Evolutionary conservation across 257 asterid species (phyloP).

Genomic region (Ocimum tenuiflorum): DNA sequence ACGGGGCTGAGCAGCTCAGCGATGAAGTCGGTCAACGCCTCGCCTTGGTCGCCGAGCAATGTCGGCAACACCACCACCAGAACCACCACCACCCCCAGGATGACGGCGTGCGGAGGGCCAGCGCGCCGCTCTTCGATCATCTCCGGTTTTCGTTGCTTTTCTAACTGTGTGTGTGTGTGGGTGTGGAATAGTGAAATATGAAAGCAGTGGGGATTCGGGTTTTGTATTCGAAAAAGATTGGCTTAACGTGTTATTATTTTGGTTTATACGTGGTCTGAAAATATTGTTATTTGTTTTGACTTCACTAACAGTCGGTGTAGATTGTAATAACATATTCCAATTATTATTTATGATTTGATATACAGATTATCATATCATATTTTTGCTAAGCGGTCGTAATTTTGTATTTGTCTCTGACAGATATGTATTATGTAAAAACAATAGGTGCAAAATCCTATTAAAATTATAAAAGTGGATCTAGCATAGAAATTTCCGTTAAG

Average conservation of each 20-base stretch:
- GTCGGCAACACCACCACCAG: constrained; percentile 52
- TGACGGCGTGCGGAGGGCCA: constrained; percentile 73
- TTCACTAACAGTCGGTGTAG: background rate
- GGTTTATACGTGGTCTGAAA: no score
- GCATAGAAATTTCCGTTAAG: background rate
- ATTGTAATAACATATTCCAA: no score
- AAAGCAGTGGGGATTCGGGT: no score
- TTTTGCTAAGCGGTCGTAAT: no score
- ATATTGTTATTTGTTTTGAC: no score
- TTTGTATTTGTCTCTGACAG: background rate
- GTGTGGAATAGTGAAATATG: no score
- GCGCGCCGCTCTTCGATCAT: constrained; percentile 75
- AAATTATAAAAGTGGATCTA: background rate
- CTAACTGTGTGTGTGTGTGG: background rate
- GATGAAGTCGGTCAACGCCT: constrained; percentile 70
- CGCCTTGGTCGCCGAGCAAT: constrained; percentile 70
- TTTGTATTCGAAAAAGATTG: no score
- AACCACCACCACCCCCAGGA: constrained; percentile 62
- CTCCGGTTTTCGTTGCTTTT: background rate
- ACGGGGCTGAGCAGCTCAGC: constrained; percentile 73
- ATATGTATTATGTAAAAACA: background rate
- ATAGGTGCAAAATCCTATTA: background rate
- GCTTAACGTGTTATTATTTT: no score
- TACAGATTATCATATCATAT: no score
- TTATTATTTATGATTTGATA: no score